Percentiles rank a stretch among this genome's conserved stretches.
These are phyloP conservation scores for Zygotorulaspora mrakii DNA, from an alignment of 1,139 yeast genomes.

Conservation along the genomic window DNA sequence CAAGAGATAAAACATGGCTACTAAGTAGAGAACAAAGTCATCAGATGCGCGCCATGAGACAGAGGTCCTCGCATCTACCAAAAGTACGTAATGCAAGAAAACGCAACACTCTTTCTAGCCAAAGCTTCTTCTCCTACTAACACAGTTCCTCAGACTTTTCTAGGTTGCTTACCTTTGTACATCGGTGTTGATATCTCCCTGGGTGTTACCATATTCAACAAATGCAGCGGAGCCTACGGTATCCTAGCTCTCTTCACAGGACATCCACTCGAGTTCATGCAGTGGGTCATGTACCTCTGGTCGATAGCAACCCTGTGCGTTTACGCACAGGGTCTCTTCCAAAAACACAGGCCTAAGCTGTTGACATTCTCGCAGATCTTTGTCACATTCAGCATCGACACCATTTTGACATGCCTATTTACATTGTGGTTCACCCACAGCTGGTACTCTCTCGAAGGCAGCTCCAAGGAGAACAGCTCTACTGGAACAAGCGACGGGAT, in stretches of 20 bases:
- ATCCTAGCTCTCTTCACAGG: slow-evolving; percentile 83
- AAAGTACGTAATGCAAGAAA: slow-evolving; percentile 20
- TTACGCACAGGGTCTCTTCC: slow-evolving; percentile 57
- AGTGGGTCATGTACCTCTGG: slow-evolving; percentile 74
- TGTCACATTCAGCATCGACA: slow-evolving; percentile 61
- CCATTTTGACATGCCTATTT: slow-evolving; percentile 61
- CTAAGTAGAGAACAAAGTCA: slow-evolving; percentile 2
- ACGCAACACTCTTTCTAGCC: too few relatives aligned
- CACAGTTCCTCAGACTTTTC: slow-evolving; percentile 23
- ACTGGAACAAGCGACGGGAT: slow-evolving; percentile 15
- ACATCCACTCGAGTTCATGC: slow-evolving; percentile 77
- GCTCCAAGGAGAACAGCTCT: slow-evolving; percentile 18
- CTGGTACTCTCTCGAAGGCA: slow-evolving; percentile 61
- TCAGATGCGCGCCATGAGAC: slow-evolving; percentile 6
- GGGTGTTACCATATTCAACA: slow-evolving; percentile 78
- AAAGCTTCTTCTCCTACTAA: not conserved
- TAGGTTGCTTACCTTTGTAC: slow-evolving; percentile 59
- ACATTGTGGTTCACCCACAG: slow-evolving; percentile 68
- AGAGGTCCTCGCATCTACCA: slow-evolving; percentile 14
- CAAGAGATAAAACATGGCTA: not conserved
- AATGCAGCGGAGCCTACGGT: slow-evolving; percentile 87
- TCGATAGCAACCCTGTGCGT: slow-evolving; percentile 64
- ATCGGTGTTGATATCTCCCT: slow-evolving; percentile 82
- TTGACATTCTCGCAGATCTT: slow-evolving; percentile 58
- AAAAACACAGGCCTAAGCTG: slow-evolving; percentile 47